These are phyloP conservation scores for Clonostachys solani DNA, from an alignment of 2,329 filamentous ascomycete species.

Conservation along the genomic window DNA sequence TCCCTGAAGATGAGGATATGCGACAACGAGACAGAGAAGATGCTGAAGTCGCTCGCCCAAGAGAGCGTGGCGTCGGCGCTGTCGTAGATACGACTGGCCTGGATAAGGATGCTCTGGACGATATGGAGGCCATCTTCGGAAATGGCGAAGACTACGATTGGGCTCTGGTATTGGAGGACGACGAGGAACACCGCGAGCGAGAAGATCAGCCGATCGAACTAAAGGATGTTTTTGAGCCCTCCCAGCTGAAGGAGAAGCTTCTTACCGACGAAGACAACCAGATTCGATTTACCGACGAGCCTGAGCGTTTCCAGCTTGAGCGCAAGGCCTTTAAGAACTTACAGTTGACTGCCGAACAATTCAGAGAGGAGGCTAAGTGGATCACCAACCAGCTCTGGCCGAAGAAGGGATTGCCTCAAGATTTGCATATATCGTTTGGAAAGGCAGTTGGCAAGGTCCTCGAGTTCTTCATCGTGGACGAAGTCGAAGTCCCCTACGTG, in stretches of 20 bases:
- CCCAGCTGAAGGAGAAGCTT: conserved; percentile 88
- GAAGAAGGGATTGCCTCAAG: conserved; percentile 70
- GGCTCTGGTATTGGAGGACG: conserved; percentile 84
- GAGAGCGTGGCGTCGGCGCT: conserved; percentile 64
- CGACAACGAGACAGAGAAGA: conserved; percentile 75
- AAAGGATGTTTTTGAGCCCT: conserved; percentile 97
- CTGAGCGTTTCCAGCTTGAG: conserved; percentile 90
- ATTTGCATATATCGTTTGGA: conserved; percentile 78
- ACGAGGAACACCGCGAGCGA: conserved; percentile 72
- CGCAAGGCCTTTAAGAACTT: conserved; percentile 84
- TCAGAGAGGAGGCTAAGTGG: conserved; percentile 87
- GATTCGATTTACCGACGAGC: conserved; percentile 84
- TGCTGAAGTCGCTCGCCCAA: conserved; percentile 79
- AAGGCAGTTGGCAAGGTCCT: conserved; percentile 88
- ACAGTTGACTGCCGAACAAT: conserved; percentile 76
- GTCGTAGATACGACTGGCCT: conserved; percentile 79
- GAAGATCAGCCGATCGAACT: conserved; percentile 85
- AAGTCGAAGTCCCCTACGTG: conserved; percentile 94
- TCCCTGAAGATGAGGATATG: conserved; percentile 81
- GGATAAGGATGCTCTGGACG: conserved; percentile 88
- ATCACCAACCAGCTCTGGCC: conserved; percentile 87
- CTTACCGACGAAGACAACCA: conserved; percentile 93
- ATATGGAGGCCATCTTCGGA: conserved; percentile 94
- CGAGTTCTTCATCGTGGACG: conserved; percentile 91
- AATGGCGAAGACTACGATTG: conserved; percentile 95